Conservation (phyloP, 441 rosid species). For the Populus trichocarpa region DNA sequence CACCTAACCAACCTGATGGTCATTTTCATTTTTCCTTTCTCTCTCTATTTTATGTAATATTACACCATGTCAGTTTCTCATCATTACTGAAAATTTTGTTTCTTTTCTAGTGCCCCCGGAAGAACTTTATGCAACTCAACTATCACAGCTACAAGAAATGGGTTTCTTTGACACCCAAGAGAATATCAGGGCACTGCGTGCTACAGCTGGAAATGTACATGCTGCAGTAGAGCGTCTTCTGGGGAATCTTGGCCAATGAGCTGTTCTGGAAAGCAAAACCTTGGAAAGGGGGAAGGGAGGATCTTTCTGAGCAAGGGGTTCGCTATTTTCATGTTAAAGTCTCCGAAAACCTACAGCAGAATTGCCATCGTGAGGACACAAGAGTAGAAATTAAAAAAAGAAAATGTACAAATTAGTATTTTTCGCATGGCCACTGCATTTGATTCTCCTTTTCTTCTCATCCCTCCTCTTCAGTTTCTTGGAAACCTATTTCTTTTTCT, state of each 20-base stretch:
- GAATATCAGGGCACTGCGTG: slow-evolving; percentile 72
- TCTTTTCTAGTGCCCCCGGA: slow-evolving; percentile 59
- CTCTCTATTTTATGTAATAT: neutral
- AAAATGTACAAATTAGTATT: neutral
- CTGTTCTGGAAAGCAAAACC: neutral
- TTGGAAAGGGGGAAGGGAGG: neutral
- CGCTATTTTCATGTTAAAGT: neutral
- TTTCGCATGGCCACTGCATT: neutral
- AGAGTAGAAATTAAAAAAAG: neutral
- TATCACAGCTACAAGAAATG: slow-evolving; percentile 86
- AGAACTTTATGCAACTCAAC: slow-evolving; percentile 70
- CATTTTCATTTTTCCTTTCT: neutral
- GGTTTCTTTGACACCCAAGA: slow-evolving; percentile 80
- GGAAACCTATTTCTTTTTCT: neutral
- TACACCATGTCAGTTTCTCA: neutral
- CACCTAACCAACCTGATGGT: slow-evolving; percentile 47
- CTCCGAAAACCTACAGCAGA: neutral
- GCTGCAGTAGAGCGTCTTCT: slow-evolving; percentile 86
- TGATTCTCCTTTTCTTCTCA: neutral
- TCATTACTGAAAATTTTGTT: neutral
- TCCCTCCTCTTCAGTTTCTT: neutral
- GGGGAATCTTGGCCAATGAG: slow-evolving; percentile 46
- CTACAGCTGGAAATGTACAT: slow-evolving; percentile 73
- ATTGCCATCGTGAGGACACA: neutral
- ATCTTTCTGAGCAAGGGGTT: neutral